These are phyloP conservation scores for Capsicum pubescens DNA, from an alignment of 257 asterid species.

Conservation along the genomic window DNA sequence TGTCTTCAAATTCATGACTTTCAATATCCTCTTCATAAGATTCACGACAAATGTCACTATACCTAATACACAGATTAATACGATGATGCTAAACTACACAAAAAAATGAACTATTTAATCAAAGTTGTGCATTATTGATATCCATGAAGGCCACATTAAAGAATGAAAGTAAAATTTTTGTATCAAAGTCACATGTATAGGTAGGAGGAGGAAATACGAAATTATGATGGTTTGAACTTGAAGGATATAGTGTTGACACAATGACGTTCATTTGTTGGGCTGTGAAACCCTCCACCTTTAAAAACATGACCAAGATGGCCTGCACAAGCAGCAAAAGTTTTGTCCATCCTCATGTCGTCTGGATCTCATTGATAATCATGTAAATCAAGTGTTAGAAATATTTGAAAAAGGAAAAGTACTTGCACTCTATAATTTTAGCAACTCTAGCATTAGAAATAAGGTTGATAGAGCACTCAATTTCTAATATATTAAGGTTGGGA, in stretches of 20 bases:
- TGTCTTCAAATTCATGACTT: too few relatives aligned
- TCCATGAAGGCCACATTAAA: background rate
- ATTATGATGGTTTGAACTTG: slow-evolving; percentile 62
- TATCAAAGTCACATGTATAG: background rate
- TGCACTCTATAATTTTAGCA: background rate
- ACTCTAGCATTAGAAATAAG: too few relatives aligned
- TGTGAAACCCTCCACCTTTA: slow-evolving; percentile 79
- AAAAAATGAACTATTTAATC: too few relatives aligned
- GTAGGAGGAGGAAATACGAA: slow-evolving; percentile 16
- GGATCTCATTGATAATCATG: slow-evolving; percentile 63
- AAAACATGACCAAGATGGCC: slow-evolving; percentile 97
- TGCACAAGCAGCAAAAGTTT: slow-evolving; percentile 89
- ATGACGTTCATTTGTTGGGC: slow-evolving; percentile 88
- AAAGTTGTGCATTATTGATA: background rate
- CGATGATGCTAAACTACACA: too few relatives aligned
- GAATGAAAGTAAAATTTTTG: too few relatives aligned
- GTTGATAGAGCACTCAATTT: too few relatives aligned
- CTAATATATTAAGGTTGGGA: background rate
- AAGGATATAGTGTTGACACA: slow-evolving; percentile 86
- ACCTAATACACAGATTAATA: too few relatives aligned
- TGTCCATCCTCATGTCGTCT: slow-evolving; percentile 74
- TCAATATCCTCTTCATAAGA: too few relatives aligned
- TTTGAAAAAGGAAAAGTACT: background rate
- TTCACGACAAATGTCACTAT: too few relatives aligned
- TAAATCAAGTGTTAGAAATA: background rate